These are phyloP conservation scores for Phytophthora sojae DNA, from an alignment of 352 stramenopile species.

Conservation along the genomic window DNA sequence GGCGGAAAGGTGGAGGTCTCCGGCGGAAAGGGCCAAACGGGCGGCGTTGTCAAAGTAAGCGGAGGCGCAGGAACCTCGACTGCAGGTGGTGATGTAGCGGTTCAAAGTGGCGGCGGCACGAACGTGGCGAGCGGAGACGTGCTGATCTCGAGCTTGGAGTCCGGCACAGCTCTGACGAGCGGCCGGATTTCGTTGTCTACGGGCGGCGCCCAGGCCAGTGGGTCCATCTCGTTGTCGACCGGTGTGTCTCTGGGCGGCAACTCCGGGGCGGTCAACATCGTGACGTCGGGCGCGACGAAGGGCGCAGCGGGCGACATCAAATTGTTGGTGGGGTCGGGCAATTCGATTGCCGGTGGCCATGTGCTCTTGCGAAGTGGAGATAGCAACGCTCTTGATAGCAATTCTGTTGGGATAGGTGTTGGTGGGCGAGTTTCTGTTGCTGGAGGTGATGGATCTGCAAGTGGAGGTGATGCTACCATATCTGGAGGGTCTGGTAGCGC, in stretches of 20 bases:
- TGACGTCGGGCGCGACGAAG: conserved; percentile 7
- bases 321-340: conserved; percentile 11
- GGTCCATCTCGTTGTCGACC: conserved; percentile 4
- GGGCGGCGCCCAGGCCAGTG: conserved; percentile 1
- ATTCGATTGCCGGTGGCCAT: neutral
- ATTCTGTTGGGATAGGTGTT: neutral
- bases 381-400: neutral
- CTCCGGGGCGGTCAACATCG: conserved; percentile 9
- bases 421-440: conserved; percentile 7
- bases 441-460: conserved; percentile 2
- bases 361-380: neutral
- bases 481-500: conserved; percentile 11
- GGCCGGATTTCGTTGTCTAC: conserved; percentile 11
- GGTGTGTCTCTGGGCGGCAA: conserved; percentile 7
- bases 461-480: conserved; percentile 14
- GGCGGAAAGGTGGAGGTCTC: conserved; percentile 12
- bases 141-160: conserved; percentile 16
- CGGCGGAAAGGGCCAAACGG: conserved; percentile 5
- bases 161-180: conserved; percentile 4
- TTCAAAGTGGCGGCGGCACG: conserved; percentile 30
- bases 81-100: conserved; percentile 21
- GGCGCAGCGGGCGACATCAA: conserved; percentile 4
- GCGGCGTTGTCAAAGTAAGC: conserved; percentile 9
- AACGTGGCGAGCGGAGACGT: conserved; percentile 19
- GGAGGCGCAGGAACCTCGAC: conserved; percentile 6